These are phyloP conservation scores for Neurospora terricola DNA, from an alignment of 495 filamentous ascomycete species.

Conservation along the genomic window DNA sequence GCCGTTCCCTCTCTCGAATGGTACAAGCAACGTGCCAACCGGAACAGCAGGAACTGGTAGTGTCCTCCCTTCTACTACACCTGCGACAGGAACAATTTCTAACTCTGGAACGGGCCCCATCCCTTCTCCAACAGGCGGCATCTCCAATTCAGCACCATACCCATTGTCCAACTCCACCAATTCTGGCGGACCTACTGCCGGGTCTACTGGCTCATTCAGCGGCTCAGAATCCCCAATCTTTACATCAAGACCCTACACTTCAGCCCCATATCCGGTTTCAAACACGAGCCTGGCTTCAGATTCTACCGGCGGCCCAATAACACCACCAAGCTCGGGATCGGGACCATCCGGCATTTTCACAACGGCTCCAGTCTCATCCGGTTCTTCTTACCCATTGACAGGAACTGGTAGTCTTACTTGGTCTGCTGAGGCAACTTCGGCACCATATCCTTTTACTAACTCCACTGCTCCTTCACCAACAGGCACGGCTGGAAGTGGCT, in stretches of 20 bases:
- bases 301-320: constrained; percentile 1
- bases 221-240: background rate
- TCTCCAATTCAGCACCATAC: constrained; percentile 16
- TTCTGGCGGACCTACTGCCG: constrained; percentile 11
- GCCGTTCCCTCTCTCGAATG: background rate
- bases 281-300: constrained; percentile 12
- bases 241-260: constrained; percentile 2
- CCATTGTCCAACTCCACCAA: constrained; percentile 17
- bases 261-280: constrained; percentile 8
- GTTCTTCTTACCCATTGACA: background rate
- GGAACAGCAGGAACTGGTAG: constrained; percentile 1
- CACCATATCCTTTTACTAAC: constrained; percentile 14
- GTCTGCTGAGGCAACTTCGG: constrained; percentile 2
- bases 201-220: constrained; percentile 6
- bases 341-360: background rate
- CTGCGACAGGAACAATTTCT: constrained; percentile 1
- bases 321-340: constrained; percentile 2
- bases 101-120: background rate
- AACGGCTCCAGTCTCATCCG: background rate
- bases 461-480: constrained; percentile 5
- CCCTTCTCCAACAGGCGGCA: background rate
- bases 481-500: background rate
- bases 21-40: background rate
- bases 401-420: background rate
- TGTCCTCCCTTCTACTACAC: background rate